These are phyloP conservation scores for Triticum turgidum DNA, from an alignment of 176 grass and related monocot species.

Conservation along the genomic window DNA sequence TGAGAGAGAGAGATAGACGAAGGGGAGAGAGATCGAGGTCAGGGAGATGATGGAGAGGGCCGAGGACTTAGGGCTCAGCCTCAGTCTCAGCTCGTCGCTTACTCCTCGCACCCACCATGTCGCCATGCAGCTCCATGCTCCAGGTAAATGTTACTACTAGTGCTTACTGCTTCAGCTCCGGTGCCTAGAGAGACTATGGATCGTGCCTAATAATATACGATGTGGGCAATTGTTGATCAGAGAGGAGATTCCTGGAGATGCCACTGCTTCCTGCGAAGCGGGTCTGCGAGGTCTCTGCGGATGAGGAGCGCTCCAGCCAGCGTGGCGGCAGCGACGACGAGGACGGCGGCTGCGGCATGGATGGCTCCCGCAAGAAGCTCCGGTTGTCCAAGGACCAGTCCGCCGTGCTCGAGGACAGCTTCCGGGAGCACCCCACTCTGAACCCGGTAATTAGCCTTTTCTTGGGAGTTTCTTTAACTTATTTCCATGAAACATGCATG, in stretches of 20 bases:
- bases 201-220: background rate
- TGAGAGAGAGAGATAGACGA: background rate
- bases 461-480: background rate
- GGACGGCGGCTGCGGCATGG: slow-evolving; percentile 52
- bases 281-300: slow-evolving; percentile 8
- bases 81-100: slow-evolving; percentile 68
- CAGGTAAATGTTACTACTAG: slow-evolving; percentile 41
- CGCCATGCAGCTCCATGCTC: slow-evolving; percentile 41
- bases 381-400: slow-evolving; percentile 83
- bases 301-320: slow-evolving; percentile 41
- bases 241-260: slow-evolving; percentile 52
- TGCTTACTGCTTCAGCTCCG: background rate
- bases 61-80: slow-evolving; percentile 75
- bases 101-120: slow-evolving; percentile 42
- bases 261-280: slow-evolving; percentile 51
- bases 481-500: background rate
- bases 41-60: slow-evolving; percentile 57
- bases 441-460: slow-evolving; percentile 37
- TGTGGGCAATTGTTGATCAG: background rate
- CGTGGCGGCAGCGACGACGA: slow-evolving; percentile 74
- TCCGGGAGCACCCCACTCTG: slow-evolving; percentile 83
- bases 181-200: background rate
- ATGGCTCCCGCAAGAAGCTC: slow-evolving; percentile 84
- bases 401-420: slow-evolving; percentile 78
- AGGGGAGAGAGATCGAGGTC: background rate